Conservation (phyloP, 1,139 yeast genomes). For the Debaryomyces coudertii region DNA sequence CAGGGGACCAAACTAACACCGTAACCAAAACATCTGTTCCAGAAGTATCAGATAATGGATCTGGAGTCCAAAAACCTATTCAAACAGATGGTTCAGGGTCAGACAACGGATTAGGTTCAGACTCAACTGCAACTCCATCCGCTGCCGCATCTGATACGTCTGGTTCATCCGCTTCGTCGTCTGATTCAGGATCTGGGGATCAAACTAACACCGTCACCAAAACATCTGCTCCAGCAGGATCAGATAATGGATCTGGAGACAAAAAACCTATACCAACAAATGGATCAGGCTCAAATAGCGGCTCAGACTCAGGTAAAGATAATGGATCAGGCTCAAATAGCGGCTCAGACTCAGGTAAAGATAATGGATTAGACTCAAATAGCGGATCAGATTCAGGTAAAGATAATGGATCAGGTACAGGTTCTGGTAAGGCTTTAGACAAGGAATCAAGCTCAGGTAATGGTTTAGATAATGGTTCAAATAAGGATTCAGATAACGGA, state of each 20-base stretch:
- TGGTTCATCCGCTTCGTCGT: slow-evolving; percentile 11
- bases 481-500: neutral
- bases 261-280: too few relatives aligned
- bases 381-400: neutral
- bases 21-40: too few relatives aligned
- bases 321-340: neutral
- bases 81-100: too few relatives aligned
- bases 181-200: neutral
- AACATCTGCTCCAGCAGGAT: neutral
- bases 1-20: too few relatives aligned
- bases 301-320: neutral
- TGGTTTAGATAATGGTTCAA: neutral
- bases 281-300: neutral
- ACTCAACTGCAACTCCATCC: neutral
- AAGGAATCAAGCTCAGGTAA: neutral
- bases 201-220: neutral
- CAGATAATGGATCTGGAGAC: neutral
- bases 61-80: too few relatives aligned
- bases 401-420: neutral
- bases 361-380: neutral
- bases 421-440: neutral
- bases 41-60: too few relatives aligned
- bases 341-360: neutral
- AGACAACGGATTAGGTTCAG: too few relatives aligned
- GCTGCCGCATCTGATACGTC: slow-evolving; percentile 14